These are phyloP conservation scores for Saprolegnia parasitica DNA, from an alignment of 352 stramenopile species.

Conservation along the genomic window DNA sequence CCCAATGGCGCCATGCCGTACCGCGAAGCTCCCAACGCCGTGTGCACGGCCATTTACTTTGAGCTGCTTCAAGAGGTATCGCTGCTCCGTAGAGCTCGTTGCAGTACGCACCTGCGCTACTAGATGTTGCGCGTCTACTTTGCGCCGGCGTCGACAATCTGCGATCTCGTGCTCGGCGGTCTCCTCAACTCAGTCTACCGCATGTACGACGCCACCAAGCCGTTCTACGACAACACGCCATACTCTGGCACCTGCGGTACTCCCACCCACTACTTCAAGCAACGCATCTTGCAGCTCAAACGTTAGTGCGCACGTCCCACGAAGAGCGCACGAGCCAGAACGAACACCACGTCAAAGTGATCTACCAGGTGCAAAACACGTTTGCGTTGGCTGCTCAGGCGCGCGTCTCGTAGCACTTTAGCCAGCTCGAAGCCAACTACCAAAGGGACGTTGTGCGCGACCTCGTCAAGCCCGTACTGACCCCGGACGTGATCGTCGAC, in stretches of 20 bases:
- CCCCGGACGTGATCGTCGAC: neutral
- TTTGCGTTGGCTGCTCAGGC: neutral
- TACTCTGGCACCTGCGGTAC: slow-evolving; percentile 39
- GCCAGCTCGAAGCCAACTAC: neutral
- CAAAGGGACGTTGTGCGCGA: slow-evolving; percentile 9
- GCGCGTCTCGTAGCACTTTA: slow-evolving; percentile 1
- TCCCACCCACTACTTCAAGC: slow-evolving; percentile 1
- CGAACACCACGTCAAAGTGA: slow-evolving; percentile 2
- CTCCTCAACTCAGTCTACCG: slow-evolving; percentile 61
- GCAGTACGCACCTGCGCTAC: neutral
- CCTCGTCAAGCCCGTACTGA: slow-evolving; percentile 16
- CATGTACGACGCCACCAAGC: slow-evolving; percentile 41
- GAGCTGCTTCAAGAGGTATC: slow-evolving; percentile 41
- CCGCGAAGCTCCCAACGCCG: slow-evolving; percentile 37
- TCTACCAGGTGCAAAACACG: slow-evolving; percentile 6
- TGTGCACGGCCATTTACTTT: slow-evolving; percentile 56
- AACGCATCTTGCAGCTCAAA: neutral
- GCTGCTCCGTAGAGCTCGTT: neutral
- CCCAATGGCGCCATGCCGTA: neutral
- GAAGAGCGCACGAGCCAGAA: slow-evolving; percentile 10
- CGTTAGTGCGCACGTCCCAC: neutral
- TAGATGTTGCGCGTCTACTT: slow-evolving; percentile 34
- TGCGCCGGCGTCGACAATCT: slow-evolving; percentile 41
- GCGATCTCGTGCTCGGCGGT: slow-evolving; percentile 44
- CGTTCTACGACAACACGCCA: slow-evolving; percentile 38